These are phyloP conservation scores for Hyphodiscus hymeniophilus DNA, from an alignment of 495 filamentous ascomycete species.

Conservation along the genomic window DNA sequence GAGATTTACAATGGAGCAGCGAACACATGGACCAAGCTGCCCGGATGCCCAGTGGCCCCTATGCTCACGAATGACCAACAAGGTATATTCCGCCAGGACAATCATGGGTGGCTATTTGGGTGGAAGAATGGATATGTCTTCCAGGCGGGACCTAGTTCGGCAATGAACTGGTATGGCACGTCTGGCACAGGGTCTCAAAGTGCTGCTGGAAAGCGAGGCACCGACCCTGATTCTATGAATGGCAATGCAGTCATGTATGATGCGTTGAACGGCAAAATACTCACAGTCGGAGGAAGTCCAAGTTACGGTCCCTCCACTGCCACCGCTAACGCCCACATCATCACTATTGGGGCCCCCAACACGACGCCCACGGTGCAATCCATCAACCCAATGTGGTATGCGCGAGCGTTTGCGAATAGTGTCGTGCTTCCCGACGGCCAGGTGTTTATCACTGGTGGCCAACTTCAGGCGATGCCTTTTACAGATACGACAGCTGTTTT, in stretches of 20 bases:
- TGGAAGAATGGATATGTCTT: conserved; percentile 48
- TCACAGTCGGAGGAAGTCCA: conserved; percentile 41
- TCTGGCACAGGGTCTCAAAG: conserved; percentile 29
- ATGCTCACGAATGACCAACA: conserved; percentile 44
- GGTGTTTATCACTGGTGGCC: conserved; percentile 48
- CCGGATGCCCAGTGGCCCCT: conserved; percentile 29
- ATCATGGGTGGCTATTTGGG: conserved; percentile 54
- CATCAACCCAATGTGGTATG: conserved; percentile 34
- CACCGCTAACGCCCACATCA: conserved; percentile 35
- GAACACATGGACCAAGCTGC: conserved; percentile 24
- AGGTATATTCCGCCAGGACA: conserved; percentile 41
- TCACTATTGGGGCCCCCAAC: conserved; percentile 34
- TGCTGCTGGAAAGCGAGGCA: conserved; percentile 27
- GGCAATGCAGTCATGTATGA: conserved; percentile 51
- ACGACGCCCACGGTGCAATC: conserved; percentile 22
- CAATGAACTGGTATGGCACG: conserved; percentile 52
- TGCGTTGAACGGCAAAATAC: conserved; percentile 44
- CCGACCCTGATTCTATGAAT: conserved; percentile 44
- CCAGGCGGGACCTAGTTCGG: conserved; percentile 47
- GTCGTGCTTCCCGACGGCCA: conserved; percentile 50
- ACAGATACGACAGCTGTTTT: conserved; percentile 36
- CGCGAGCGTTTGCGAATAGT: conserved; percentile 43
- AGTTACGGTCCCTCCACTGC: conserved; percentile 35
- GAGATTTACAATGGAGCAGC: conserved; percentile 42
- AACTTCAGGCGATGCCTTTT: conserved; percentile 38